These are phyloP conservation scores for Sonneratia alba DNA, from an alignment of 345 rosid species.

Conservation along the genomic window DNA sequence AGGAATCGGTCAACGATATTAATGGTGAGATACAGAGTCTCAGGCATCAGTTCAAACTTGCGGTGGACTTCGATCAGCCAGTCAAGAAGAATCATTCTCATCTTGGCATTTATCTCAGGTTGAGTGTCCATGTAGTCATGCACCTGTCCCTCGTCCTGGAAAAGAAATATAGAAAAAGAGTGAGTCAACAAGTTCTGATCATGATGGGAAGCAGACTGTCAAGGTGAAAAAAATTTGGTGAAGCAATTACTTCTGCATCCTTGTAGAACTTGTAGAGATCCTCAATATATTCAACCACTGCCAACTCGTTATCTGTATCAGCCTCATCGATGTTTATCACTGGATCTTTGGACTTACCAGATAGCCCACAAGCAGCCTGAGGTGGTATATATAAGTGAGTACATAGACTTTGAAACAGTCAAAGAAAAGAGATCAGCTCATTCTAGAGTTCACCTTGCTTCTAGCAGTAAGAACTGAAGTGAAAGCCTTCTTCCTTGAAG, in stretches of 20 bases:
- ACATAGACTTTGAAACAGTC: background rate
- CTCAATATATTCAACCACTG: slow-evolving; percentile 79
- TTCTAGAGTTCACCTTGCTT: slow-evolving; percentile 44
- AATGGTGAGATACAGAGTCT: slow-evolving; percentile 72
- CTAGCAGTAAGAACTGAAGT: slow-evolving; percentile 58
- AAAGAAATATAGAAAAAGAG: background rate
- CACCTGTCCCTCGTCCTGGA: slow-evolving; percentile 45
- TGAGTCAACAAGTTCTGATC: background rate
- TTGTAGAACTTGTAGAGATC: slow-evolving; percentile 81
- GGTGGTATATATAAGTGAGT: background rate
- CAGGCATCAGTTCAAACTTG: slow-evolving; percentile 75
- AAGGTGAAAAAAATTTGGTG: background rate
- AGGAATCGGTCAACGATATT: slow-evolving; percentile 75
- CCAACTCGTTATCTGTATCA: slow-evolving; percentile 56
- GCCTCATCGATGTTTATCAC: slow-evolving; percentile 51
- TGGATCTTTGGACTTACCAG: slow-evolving; percentile 24
- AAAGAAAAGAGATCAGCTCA: background rate
- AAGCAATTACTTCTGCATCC: slow-evolving; percentile 40
- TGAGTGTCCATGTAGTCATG: slow-evolving; percentile 60
- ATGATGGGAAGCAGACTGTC: background rate
- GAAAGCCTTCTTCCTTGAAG: slow-evolving; percentile 38
- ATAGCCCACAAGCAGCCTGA: slow-evolving; percentile 51
- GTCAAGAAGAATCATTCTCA: slow-evolving; percentile 78
- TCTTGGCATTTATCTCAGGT: slow-evolving; percentile 64
- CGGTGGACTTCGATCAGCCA: slow-evolving; percentile 85